Base-by-base conservation (phyloP, 2,329 filamentous ascomycete genomes). In the Trichoderma sp. region DNA sequence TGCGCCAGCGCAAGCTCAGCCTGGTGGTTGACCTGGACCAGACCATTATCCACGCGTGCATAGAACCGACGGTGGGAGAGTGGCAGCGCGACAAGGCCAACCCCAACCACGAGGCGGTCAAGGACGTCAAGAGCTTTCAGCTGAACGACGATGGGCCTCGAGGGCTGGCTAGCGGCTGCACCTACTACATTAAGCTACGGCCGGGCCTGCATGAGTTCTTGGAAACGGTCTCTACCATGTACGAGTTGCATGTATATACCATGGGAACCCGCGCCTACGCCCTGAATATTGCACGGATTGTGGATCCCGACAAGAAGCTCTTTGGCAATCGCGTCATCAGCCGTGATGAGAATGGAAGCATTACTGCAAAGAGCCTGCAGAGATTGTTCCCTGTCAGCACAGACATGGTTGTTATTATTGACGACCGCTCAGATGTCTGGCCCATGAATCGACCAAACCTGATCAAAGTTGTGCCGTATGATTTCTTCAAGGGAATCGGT, bases 201-300 rank as follows among this genome's bases (percentile, higher is more conserved):
- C 96, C 96, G 0, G 94, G 94, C 3, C 82, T 98, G 61, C 84
- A 89, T 71, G 87, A 91, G 52, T 99, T 99, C 76, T 84, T 99
- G 59, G 84, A 91, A 69, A 87, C 88, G 64, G 86, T 97, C 59
- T 88, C 93, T 1, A 86, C 90, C 75, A 83, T 96, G 75, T 99
- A 96, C 81, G 96, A 99, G 81, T 84, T 98, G 76, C 96, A 99
- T 78, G 95, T 99, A 71, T 99, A 99, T 83, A 99, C 96, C 54
- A 99, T 99, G 96, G 96, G 95, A 68, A 99, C 96, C 26, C 89
- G 96, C 72, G 93, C 95, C n/a, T 99, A 99, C 77, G 96, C 96
- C 11, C 86, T 94, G 74, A 91, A 93, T 70, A 96, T 99, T 74
- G 94, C 94, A 46, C 91, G 91, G 73, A 95, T 99, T 71, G 92